phyloP scores from a whole-genome alignment of 2,329 filamentous ascomycete species.

The Calonectria crousiana region DNA sequence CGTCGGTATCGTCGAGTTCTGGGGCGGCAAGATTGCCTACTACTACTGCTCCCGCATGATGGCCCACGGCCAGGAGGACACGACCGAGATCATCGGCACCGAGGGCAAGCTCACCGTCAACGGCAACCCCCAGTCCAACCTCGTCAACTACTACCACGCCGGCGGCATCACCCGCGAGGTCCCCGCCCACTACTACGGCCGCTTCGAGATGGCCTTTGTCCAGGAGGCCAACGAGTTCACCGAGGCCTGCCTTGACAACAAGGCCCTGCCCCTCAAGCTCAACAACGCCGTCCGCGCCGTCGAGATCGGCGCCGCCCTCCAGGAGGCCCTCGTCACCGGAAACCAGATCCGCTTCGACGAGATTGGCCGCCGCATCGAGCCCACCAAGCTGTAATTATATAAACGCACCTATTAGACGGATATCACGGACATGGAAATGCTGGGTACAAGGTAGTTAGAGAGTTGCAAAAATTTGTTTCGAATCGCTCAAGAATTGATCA shows the following conservation, averaged over 20 bases:
- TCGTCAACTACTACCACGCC: conserved; percentile 66
- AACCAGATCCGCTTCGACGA: conserved; percentile 26
- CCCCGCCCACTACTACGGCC: conserved; percentile 70
- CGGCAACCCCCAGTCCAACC: conserved; percentile 63
- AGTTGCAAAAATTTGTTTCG: not conserved
- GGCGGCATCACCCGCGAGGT: conserved; percentile 65
- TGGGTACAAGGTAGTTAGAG: not conserved
- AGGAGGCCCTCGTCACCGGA: conserved; percentile 23
- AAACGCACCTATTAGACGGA: not conserved
- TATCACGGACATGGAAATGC: not conserved
- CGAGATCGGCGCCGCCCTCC: conserved; percentile 25
- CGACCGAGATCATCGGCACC: conserved; percentile 76
- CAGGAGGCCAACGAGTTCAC: conserved; percentile 74
- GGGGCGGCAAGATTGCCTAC: conserved; percentile 72
- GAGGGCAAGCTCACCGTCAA: conserved; percentile 74
- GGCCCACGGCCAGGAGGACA: conserved; percentile 75
- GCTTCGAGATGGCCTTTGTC: conserved; percentile 72
- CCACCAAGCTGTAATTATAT: conserved; percentile 21
- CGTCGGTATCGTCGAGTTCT: conserved; percentile 73
- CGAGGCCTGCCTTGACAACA: conserved; percentile 60
- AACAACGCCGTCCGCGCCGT: conserved; percentile 24
- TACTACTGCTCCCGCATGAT: conserved; percentile 76
- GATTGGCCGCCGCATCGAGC: conserved; percentile 24
- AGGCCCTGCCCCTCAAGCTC: conserved; percentile 47
- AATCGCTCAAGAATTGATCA: not conserved